A percentile compares a stretch with the other conserved stretches of the same genome.
Conservation (phyloP, 164 flowering plant species). For the Berberis thunbergii region DNA sequence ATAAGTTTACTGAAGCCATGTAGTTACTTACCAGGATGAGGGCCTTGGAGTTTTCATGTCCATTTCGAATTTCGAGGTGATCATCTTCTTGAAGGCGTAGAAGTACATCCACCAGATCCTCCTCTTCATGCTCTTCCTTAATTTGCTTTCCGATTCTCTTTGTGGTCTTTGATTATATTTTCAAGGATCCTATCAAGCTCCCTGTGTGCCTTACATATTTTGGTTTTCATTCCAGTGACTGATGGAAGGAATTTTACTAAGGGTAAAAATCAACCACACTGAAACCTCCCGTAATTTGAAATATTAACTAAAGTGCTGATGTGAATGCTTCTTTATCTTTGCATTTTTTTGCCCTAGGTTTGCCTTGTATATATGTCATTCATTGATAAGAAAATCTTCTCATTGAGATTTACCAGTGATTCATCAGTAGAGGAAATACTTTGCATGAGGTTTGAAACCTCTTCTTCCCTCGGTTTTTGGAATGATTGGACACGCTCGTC, state of each 20-base stretch:
- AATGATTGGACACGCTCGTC: too few relatives aligned
- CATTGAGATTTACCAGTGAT: too few relatives aligned
- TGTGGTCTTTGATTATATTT: slow-evolving; percentile 18
- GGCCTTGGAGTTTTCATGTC: slow-evolving; percentile 20
- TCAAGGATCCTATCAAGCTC: slow-evolving; percentile 17
- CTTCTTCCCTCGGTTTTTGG: too few relatives aligned
- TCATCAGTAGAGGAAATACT: too few relatives aligned
- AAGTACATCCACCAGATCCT: slow-evolving; percentile 21
- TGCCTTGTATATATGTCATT: slow-evolving; percentile 15
- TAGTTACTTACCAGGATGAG: slow-evolving; percentile 15
- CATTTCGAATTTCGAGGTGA: slow-evolving; percentile 14
- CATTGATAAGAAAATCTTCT: not conserved
- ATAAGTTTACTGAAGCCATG: not conserved
- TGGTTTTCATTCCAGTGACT: slow-evolving; percentile 16
- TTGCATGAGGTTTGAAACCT: too few relatives aligned
- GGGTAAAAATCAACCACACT: slow-evolving; percentile 14
- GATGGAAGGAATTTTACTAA: slow-evolving; percentile 15
- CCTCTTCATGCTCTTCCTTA: not conserved
- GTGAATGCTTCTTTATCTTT: slow-evolving; percentile 14
- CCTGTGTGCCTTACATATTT: slow-evolving; percentile 12
- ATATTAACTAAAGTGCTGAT: slow-evolving; percentile 1
- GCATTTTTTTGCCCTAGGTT: slow-evolving; percentile 15
- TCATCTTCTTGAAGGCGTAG: slow-evolving; percentile 11
- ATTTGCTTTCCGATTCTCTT: not conserved
- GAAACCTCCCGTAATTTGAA: slow-evolving; percentile 9